phyloP scores from a whole-genome alignment of 1,139 yeast species.

The Scheffersomyces lignicola region DNA sequence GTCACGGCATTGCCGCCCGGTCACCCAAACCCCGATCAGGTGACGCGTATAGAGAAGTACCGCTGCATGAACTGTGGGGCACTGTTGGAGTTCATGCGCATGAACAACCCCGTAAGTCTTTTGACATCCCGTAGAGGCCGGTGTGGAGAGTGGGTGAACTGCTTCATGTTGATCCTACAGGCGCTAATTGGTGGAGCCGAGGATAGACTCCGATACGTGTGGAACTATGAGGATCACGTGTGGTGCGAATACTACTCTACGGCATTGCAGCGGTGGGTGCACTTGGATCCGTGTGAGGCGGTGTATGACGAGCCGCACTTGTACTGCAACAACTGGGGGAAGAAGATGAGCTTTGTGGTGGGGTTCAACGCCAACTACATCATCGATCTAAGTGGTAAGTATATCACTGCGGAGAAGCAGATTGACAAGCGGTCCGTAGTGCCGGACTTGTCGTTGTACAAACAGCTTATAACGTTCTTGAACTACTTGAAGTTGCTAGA shows the following conservation, averaged over 20 bases:
- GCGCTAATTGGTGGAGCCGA: conserved; percentile 45
- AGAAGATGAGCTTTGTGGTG: conserved; percentile 83
- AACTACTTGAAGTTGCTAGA: conserved; percentile 33
- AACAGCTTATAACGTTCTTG: conserved; percentile 30
- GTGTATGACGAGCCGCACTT: conserved; percentile 78
- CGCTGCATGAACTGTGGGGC: conserved; percentile 52
- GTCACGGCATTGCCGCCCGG: conserved; percentile 12
- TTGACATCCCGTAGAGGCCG: conserved; percentile 68
- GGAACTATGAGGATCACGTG: conserved; percentile 93
- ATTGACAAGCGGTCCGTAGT: conserved; percentile 51
- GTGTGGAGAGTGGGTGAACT: conserved; percentile 96
- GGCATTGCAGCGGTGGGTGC: conserved; percentile 71
- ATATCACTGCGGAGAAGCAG: conserved; percentile 53
- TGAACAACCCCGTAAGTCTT: conserved; percentile 64
- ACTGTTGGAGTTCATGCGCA: conserved; percentile 67
- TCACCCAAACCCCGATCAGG: conserved; percentile 31
- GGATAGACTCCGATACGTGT: conserved; percentile 63
- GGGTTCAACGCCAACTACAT: conserved; percentile 65
- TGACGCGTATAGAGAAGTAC: conserved; percentile 56
- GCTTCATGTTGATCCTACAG: conserved; percentile 69
- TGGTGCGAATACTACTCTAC: conserved; percentile 90
- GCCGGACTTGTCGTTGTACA: conserved; percentile 39
- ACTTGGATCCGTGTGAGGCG: conserved; percentile 86
- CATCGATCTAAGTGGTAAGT: conserved; percentile 68
- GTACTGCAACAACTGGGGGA: conserved; percentile 88